These are phyloP conservation scores for Mortierella alpina DNA, from an alignment of 192 early-diverging fungal species.

Conservation along the genomic window DNA sequence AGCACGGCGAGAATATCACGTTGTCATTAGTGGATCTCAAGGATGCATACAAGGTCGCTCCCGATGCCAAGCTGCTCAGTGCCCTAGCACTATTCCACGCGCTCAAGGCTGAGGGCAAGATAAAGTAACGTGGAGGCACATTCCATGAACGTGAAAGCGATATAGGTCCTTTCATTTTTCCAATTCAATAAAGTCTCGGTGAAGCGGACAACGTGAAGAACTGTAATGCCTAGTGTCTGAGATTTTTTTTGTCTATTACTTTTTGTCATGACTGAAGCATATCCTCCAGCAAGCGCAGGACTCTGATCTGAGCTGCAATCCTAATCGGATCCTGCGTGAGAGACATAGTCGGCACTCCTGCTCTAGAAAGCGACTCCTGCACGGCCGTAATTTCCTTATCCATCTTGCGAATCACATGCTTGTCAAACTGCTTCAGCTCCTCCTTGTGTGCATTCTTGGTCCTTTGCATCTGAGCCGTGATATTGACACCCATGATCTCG, in stretches of 20 bases:
- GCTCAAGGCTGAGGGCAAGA: slow-evolving; percentile 54
- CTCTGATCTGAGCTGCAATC: slow-evolving; percentile 34
- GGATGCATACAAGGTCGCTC: slow-evolving; percentile 71
- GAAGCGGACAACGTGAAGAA: no score
- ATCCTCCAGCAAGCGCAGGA: slow-evolving; percentile 38
- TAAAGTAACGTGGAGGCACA: neutral
- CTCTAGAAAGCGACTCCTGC: slow-evolving; percentile 14
- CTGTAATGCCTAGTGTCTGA: neutral
- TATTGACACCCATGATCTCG: slow-evolving; percentile 45
- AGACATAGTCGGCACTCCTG: slow-evolving; percentile 23
- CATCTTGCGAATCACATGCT: slow-evolving; percentile 19
- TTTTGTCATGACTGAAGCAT: slow-evolving; percentile 24
- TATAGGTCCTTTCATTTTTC: no score
- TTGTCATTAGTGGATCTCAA: slow-evolving; percentile 72
- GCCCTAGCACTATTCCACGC: slow-evolving; percentile 72
- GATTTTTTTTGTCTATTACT: neutral
- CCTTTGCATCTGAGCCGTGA: neutral
- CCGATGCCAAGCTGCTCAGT: slow-evolving; percentile 79
- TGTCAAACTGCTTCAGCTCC: slow-evolving; percentile 32
- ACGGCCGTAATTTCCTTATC: slow-evolving; percentile 17
- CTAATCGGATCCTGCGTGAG: slow-evolving; percentile 12
- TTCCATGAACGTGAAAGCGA: no score
- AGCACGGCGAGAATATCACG: slow-evolving; percentile 83
- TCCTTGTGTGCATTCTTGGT: slow-evolving; percentile 13
- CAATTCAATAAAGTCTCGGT: no score